Evolutionary conservation across 257 asterid genomes (phyloP), one percentile per base, ranked within the genome.

Genomic region (Solanum dulcamara): DNA sequence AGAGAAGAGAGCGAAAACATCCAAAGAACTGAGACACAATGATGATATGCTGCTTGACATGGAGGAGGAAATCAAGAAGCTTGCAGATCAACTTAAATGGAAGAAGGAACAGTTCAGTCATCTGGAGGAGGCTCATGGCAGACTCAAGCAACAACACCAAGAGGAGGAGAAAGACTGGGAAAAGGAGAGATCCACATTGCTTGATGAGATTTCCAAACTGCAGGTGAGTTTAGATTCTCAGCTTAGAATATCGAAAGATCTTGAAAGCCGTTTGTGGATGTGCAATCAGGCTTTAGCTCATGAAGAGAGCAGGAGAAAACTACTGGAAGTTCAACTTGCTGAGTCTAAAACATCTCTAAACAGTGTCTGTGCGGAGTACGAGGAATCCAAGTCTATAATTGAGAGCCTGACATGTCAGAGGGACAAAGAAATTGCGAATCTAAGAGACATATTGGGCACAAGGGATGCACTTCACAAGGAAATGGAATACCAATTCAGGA

Each of bases 21-120:
- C 71, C 28, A 90, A 84, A 74, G 96, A 90, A 60, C 17, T 60
- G n/a, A 87, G 88, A 70, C 91, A 51, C 90, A 92, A 93, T 83
- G 97, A 92, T 84, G 93, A 92, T 85, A 87, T 35, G 83, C 81
- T 92, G 85, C 83, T 80, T 59, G 87, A 89, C 85, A 84, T 93
- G 30, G 98, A 92, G 90, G 97, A 92, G 62, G 94, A 91, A 80
- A 92, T 86, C 44, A 90, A 75, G 86, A 94, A 89, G 89, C 81
- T 88, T 33, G 92, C 92, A 86, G 92, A 93, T 85, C 94, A 92
- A 90, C 91, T 96, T 88, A 94, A 96, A 86, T 94, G 98, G 98
- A 94, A 93, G 91, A 96, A 90, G 86, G 99, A 96, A 85, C 98
- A 93, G 88, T 96, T 96, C 83, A 84, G 85, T 85, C 99, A 92